Conservation (phyloP, 345 rosid genomes). For the Linum trigynum region DNA sequence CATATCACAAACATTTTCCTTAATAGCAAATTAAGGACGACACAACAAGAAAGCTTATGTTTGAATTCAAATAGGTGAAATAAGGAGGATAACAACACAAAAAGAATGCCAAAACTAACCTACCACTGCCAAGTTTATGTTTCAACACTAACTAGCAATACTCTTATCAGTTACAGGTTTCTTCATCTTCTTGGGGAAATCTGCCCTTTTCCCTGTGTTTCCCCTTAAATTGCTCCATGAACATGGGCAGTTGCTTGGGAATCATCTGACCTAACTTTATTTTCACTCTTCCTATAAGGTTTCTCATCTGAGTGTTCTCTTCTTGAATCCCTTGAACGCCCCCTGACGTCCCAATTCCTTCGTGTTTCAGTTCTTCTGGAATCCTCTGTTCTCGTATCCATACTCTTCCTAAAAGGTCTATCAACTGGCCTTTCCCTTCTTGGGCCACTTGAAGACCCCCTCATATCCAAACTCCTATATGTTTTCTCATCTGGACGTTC, state of each 20-base stretch:
- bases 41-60: background rate
- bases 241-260: background rate
- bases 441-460: background rate
- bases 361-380: background rate
- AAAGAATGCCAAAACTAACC: background rate
- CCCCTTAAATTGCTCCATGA: background rate
- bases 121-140: background rate
- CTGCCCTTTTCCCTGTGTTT: background rate
- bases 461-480: background rate
- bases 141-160: background rate
- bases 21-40: background rate
- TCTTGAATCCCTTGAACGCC: background rate
- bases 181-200: background rate
- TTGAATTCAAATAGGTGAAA: background rate
- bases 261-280: background rate
- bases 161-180: background rate
- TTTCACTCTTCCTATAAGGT: background rate
- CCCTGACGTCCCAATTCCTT: background rate
- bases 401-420: background rate
- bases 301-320: background rate
- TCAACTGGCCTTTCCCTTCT: background rate
- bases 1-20: background rate
- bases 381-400: background rate
- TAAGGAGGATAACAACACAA: background rate
- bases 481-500: too few species aligned